Evolutionary conservation across 2,329 filamentous ascomycete species (phyloP).

Genomic region (Venturia pyrina): DNA sequence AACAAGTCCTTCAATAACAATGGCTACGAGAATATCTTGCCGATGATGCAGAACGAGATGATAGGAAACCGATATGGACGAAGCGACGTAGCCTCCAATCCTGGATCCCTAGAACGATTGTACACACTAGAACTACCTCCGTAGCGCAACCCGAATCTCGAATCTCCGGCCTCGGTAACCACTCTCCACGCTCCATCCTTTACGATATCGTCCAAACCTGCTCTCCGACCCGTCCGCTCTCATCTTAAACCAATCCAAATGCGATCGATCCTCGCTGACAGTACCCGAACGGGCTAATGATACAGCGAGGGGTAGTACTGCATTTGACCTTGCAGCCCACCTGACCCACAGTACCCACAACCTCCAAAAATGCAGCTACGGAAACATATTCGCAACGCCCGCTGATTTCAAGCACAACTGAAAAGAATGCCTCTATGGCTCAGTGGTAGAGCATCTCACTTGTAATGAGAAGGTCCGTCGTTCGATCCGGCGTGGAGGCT

Average conservation of each 20-base stretch:
- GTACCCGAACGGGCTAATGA: background rate
- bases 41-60: too few species aligned
- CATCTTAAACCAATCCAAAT: background rate
- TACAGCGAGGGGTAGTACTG: background rate
- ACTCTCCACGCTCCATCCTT: background rate
- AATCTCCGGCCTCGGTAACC: too few species aligned
- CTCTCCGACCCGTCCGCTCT: background rate
- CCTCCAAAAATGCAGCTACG: background rate
- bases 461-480: slow-evolving; percentile 1
- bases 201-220: background rate
- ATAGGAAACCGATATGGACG: too few species aligned
- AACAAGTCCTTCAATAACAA: too few species aligned
- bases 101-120: too few species aligned
- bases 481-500: background rate
- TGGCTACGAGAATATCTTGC: too few species aligned
- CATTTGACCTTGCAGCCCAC: too few species aligned
- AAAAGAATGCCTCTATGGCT: background rate
- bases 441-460: slow-evolving; percentile 1
- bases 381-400: too few species aligned
- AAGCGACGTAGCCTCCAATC: too few species aligned
- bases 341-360: background rate
- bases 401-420: background rate
- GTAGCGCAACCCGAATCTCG: too few species aligned
- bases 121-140: too few species aligned
- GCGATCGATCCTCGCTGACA: background rate